phyloP scores from a whole-genome alignment of 2,329 filamentous ascomycete species.

The Stachybotrys chartarum region DNA sequence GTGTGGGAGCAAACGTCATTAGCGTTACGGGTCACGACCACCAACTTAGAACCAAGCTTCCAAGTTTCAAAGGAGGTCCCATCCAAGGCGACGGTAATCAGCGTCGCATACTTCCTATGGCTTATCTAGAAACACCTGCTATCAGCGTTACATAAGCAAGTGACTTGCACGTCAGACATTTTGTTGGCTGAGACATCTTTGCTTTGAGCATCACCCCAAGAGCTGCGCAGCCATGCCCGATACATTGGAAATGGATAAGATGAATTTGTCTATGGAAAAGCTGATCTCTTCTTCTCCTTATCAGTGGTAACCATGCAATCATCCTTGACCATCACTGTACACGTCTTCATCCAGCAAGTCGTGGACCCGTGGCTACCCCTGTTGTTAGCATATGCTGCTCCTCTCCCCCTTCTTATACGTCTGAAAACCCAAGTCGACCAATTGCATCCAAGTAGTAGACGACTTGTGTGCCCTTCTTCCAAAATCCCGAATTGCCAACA shows the following conservation, averaged over 20 bases:
- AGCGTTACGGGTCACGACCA: not conserved
- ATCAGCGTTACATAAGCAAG: too few relatives aligned
- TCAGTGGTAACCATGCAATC: too few relatives aligned
- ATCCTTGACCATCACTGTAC: too few relatives aligned
- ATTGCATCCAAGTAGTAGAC: not conserved
- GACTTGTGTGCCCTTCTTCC: constrained; percentile 4
- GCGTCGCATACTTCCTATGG: not conserved
- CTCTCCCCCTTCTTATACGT: not conserved
- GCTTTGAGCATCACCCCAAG: too few relatives aligned
- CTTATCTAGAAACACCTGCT: too few relatives aligned
- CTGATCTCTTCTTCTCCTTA: too few relatives aligned
- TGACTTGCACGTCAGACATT: too few relatives aligned
- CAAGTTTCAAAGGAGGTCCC: not conserved
- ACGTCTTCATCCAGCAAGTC: not conserved
- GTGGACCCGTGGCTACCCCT: too few relatives aligned
- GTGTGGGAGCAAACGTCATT: not conserved
- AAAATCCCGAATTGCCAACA: constrained; percentile 6
- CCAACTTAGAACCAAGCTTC: not conserved
- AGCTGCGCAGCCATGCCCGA: too few relatives aligned
- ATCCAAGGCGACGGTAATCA: not conserved
- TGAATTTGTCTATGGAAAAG: too few relatives aligned
- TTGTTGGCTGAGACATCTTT: too few relatives aligned
- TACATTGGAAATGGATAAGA: too few relatives aligned
- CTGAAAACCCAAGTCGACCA: not conserved
- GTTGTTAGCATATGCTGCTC: not conserved